Conservation (phyloP, 2,329 filamentous ascomycete genomes). For the Phaeophleospora eucalypticola region DNA sequence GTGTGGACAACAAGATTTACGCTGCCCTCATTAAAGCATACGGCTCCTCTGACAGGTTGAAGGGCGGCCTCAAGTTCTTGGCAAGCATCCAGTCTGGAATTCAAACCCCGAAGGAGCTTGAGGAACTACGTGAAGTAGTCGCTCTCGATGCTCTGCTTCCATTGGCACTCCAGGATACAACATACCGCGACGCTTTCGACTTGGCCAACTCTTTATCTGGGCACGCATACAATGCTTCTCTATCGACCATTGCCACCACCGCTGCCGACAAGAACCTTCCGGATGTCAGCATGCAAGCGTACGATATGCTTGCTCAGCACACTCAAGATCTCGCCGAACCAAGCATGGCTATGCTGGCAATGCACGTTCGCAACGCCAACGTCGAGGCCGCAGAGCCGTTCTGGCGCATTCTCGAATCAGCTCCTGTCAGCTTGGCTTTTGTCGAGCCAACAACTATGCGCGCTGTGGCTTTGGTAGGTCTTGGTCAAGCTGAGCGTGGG, state of each 20-base stretch:
- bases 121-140: constrained; percentile 63
- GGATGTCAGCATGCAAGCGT: constrained; percentile 59
- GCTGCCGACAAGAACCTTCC: constrained; percentile 77
- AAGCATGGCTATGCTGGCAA: constrained; percentile 76
- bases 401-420: constrained; percentile 69
- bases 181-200: constrained; percentile 68
- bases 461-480: constrained; percentile 78
- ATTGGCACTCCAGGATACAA: constrained; percentile 65
- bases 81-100: constrained; percentile 66
- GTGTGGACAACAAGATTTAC: constrained; percentile 80
- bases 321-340: constrained; percentile 49
- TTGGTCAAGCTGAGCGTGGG: constrained; percentile 78
- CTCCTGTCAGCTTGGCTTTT: constrained; percentile 60
- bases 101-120: constrained; percentile 38
- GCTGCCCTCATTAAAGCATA: constrained; percentile 90
- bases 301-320: constrained; percentile 48
- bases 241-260: constrained; percentile 68
- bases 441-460: constrained; percentile 92
- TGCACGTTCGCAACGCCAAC: constrained; percentile 79
- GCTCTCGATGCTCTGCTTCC: constrained; percentile 73
- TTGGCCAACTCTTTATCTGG: constrained; percentile 63
- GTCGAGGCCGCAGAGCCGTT: constrained; percentile 71
- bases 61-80: constrained; percentile 81
- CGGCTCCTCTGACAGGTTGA: constrained; percentile 71
- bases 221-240: constrained; percentile 56